Evolutionary conservation across 495 filamentous ascomycete species (phyloP).

Genomic region (Podospora fimiseda): DNA sequence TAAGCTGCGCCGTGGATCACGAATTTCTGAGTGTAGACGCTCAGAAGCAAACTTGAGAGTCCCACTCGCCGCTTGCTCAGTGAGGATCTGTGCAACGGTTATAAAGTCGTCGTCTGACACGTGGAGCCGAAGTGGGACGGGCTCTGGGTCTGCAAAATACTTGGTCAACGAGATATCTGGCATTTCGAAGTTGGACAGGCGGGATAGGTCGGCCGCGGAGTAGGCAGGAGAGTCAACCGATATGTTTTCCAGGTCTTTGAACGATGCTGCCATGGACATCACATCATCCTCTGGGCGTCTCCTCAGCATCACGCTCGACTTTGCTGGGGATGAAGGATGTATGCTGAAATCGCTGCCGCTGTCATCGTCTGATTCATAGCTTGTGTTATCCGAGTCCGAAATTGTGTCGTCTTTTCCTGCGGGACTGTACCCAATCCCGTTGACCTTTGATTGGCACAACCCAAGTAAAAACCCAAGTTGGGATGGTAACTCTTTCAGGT

Average conservation of each 20-base stretch:
- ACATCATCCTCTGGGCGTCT: slow-evolving; percentile 39
- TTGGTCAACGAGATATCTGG: slow-evolving; percentile 40
- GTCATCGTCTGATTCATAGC: slow-evolving; percentile 44
- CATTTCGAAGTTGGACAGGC: slow-evolving; percentile 33
- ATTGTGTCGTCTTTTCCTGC: slow-evolving; percentile 28
- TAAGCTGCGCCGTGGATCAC: slow-evolving; percentile 30
- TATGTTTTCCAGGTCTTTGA: slow-evolving; percentile 40
- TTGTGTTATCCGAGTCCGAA: slow-evolving; percentile 42
- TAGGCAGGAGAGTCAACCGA: slow-evolving; percentile 30
- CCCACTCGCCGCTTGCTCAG: slow-evolving; percentile 50
- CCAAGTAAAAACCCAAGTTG: slow-evolving; percentile 28
- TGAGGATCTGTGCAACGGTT: slow-evolving; percentile 54
- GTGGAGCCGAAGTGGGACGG: slow-evolving; percentile 33
- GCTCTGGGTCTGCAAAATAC: slow-evolving; percentile 46
- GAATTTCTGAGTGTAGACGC: slow-evolving; percentile 3
- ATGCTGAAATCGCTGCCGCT: slow-evolving; percentile 41
- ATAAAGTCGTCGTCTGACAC: slow-evolving; percentile 47
- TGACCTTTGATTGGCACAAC: slow-evolving; percentile 21
- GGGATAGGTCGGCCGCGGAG: slow-evolving; percentile 33
- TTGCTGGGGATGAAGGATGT: slow-evolving; percentile 38
- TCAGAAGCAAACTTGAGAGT: slow-evolving; percentile 24
- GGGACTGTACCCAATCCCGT: slow-evolving; percentile 19
- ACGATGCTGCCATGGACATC: slow-evolving; percentile 42
- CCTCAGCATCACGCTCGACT: slow-evolving; percentile 30
- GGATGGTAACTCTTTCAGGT: slow-evolving; percentile 32